A percentile compares a stretch with the other conserved stretches of the same genome.
These are phyloP conservation scores for Triticum urartu DNA, from an alignment of 176 grass and related monocot genomes.

Conservation along the genomic window DNA sequence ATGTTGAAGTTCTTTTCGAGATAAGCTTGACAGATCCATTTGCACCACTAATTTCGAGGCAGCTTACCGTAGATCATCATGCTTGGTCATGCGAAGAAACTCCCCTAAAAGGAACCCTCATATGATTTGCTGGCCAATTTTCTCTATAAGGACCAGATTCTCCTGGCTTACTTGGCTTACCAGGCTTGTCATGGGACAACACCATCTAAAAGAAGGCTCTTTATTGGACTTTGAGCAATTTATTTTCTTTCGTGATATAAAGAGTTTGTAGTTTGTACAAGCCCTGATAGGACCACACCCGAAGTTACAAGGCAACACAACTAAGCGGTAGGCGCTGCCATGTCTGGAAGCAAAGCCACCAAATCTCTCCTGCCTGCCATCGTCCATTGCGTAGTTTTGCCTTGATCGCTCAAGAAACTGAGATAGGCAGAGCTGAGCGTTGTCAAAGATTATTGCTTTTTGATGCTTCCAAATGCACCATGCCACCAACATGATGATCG, in stretches of 20 bases:
- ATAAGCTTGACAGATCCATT: slow-evolving; percentile 10
- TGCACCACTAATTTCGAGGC: slow-evolving; percentile 8
- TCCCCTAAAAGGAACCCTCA: neutral
- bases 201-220: neutral
- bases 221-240: neutral
- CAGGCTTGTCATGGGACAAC: neutral
- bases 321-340: too few species aligned
- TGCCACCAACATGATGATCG: too few species aligned
- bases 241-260: neutral
- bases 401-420: too few species aligned
- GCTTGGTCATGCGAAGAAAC: neutral
- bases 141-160: slow-evolving; percentile 3
- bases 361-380: too few species aligned
- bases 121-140: neutral
- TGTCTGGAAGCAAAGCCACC: too few species aligned
- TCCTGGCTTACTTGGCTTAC: neutral
- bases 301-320: too few species aligned
- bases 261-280: too few species aligned
- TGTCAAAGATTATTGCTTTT: too few species aligned
- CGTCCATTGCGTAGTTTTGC: too few species aligned
- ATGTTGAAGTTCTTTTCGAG: neutral
- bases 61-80: neutral
- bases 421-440: too few species aligned
- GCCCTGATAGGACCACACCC: too few species aligned
- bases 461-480: too few species aligned